Evolutionary conservation across 306 rosid species (phyloP), one percentile per base, ranked within the genome.

Genomic region (Purshia tridentata): DNA sequence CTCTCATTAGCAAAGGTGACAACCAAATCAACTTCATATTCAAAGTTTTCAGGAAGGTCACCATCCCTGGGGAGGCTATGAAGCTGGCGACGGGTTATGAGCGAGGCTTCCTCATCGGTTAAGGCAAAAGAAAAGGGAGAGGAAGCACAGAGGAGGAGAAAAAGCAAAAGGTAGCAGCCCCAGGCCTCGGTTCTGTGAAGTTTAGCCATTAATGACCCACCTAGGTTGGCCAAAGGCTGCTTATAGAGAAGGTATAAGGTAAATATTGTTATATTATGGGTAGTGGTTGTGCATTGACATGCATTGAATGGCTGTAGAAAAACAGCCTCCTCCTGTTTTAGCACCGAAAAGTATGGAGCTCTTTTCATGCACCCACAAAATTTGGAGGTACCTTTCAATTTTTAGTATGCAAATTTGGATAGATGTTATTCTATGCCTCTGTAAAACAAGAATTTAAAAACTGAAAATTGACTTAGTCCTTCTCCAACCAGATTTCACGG

Each of bases 31-130:
- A 11, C 58, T 44, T 40, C 3, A 9, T 55, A 55, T 9, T 81
- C 84, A 0, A 22, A 87, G 57, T 73, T 29, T 1, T 83, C 81
- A 0, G 92, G 85, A 15, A 90, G 84, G 66, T 88, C 87, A 0
- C 66, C 85, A 0, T 77, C 61, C 52, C 83, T 83, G 0, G 45
- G 72, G 14, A 85, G 75, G 20, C 76, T 46, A 23, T 77, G n/a
- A 60, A 90, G 81, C 50, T 93, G 98, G 61, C 96, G 93, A 52
- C 72, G 84, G 3, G 82, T 76, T 11, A 90, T 88, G 72, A 9
- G 47, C 9, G 86, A 69, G 18, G 62, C 89, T 74, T 93, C 86
- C 9, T 19, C 76, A 42, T 76, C 63, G 5, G 97, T 83, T 37
- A 90, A 73, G 14, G 96, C 88, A 14, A 16, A 20, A 3, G 88